Base-by-base conservation (phyloP, 257 asterid genomes). In the Capsicum pubescens region DNA sequence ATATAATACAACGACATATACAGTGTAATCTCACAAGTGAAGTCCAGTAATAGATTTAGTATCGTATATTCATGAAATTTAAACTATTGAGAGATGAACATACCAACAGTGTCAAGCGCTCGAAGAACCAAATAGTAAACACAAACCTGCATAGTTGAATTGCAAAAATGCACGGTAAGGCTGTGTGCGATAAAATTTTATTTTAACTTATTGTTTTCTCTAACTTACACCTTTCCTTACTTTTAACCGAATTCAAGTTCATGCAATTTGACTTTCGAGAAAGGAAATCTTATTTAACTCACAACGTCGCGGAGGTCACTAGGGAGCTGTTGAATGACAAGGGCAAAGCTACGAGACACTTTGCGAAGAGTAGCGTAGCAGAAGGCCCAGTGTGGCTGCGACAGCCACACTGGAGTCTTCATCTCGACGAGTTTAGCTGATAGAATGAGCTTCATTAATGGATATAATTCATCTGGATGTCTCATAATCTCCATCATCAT, bases 41-140 rank as follows among this genome's bases (percentile, higher is more conserved):
- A 39, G 5, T 39, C 44, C 44, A 4, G 44, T 3, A 39, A 39
- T 39, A 39, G 5, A 39, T 39, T 39, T 39, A 3, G 4, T 39
- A 39, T 39, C 44, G 44, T 39, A 39, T 39, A 39, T 39, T 39
- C 44, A 39, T 39, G 44, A 39, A 39, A 39, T 39, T 39, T 26
- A 26, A 26, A 39, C 3, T 39, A 39, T 39, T 39, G 44, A 39
- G 44, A 39, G 44, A 39, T 60, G n/a, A 19, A 60, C 71, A 32
- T 32, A 32, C 97, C 99, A 83, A 97, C 96, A 80, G 98, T 97
- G 86, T 97, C 99, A 44, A 97, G 98, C 12, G 94, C 99, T 64
- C 98, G 91, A 84, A 97, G 99, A 87, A 97, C 97, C 96, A 95
- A 87, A 91, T 97, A 97, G 90, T 93, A 97, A 84, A 97, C 89